These are phyloP conservation scores for Erucastrum elatum DNA, from an alignment of 345 rosid genomes.

Conservation along the genomic window DNA sequence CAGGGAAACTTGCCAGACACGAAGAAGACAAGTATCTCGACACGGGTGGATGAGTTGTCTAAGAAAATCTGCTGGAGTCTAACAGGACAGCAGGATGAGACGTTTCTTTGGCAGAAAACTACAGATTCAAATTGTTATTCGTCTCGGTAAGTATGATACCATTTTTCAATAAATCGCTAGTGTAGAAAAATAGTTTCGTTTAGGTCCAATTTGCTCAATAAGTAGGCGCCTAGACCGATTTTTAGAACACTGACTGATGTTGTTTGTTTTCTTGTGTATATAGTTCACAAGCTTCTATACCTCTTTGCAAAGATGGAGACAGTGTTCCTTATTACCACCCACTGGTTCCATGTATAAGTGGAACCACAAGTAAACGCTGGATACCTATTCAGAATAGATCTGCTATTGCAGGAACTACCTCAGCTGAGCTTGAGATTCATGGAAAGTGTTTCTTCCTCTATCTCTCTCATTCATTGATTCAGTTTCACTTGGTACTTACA, in stretches of 20 bases:
- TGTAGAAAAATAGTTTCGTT: no score
- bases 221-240: not conserved
- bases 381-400: conserved; percentile 83
- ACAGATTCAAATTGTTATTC: conserved; percentile 57
- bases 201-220: no score
- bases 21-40: conserved; percentile 58
- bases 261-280: conserved; percentile 22
- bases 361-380: conserved; percentile 83
- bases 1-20: conserved; percentile 48
- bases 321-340: conserved; percentile 74
- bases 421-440: conserved; percentile 67
- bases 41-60: conserved; percentile 64
- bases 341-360: conserved; percentile 76
- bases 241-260: not conserved
- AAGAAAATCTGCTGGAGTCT: conserved; percentile 87
- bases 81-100: conserved; percentile 93
- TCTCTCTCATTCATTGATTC: not conserved
- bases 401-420: conserved; percentile 52
- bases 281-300: conserved; percentile 55
- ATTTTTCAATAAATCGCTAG: no score
- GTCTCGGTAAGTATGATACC: conserved; percentile 73
- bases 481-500: not conserved
- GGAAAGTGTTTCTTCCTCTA: conserved; percentile 21
- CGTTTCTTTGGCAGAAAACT: conserved; percentile 97
- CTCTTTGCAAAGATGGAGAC: conserved; percentile 75